Conservation (phyloP, 306 rosid genomes). For the Cucumis hystrix region DNA sequence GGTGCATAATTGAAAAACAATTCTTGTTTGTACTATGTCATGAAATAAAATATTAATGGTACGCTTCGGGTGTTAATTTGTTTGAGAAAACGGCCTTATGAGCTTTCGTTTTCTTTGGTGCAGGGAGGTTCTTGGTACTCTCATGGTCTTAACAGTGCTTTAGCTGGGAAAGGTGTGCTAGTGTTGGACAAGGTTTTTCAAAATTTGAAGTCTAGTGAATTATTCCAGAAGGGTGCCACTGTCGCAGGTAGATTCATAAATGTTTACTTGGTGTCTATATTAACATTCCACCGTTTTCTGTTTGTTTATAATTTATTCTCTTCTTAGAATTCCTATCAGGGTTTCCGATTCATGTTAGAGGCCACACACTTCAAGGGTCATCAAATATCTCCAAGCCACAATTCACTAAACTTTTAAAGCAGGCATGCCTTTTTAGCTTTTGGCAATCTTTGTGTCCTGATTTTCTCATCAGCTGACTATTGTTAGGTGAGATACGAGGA, state of each 20-base stretch:
- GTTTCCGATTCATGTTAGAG: constrained; percentile 29
- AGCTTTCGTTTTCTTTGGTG: not conserved
- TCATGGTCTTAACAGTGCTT: constrained; percentile 22
- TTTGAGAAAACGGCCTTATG: not conserved
- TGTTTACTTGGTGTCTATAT: not conserved
- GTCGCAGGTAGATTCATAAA: constrained; percentile 6
- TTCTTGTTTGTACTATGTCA: not conserved
- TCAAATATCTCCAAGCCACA: constrained; percentile 20
- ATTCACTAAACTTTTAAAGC: constrained; percentile 26
- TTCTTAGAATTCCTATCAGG: constrained; percentile 22
- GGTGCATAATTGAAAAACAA: not conserved
- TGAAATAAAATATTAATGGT: not conserved
- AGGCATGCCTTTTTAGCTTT: constrained; percentile 12
- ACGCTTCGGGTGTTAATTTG: not conserved
- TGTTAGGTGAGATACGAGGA: not conserved
- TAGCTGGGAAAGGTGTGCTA: constrained; percentile 31
- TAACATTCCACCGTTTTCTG: not conserved
- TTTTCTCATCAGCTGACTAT: not conserved
- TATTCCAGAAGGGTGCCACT: constrained; percentile 25
- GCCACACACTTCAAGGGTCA: constrained; percentile 13
- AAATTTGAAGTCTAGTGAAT: constrained; percentile 21
- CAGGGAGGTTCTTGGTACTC: constrained; percentile 12
- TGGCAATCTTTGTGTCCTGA: not conserved
- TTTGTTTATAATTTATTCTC: not conserved
- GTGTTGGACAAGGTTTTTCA: constrained; percentile 24